Evolutionary conservation across 495 filamentous ascomycete genomes (phyloP).

Genomic region (Penicillium nucicola): DNA sequence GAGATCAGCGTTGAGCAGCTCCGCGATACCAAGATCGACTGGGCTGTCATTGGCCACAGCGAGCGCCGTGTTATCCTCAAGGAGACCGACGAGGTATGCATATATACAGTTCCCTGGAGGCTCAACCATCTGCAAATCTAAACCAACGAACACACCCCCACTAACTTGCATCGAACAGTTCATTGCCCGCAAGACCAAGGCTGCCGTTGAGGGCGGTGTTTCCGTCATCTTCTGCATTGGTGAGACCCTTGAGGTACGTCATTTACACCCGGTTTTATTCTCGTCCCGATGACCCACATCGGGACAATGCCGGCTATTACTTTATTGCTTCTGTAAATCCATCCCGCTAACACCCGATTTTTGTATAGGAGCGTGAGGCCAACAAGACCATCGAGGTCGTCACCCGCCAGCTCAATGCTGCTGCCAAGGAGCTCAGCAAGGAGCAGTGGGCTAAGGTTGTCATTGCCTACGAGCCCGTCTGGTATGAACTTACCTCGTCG

Average conservation of each 20-base stretch:
- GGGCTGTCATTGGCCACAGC: slow-evolving; percentile 89
- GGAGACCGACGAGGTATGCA: slow-evolving; percentile 68
- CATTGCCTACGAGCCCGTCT: slow-evolving; percentile 98
- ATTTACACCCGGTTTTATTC: slow-evolving; percentile 22
- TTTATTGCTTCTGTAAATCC: slow-evolving; percentile 10
- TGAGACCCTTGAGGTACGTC: slow-evolving; percentile 74
- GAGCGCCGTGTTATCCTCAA: slow-evolving; percentile 85
- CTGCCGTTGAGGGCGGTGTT: slow-evolving; percentile 79
- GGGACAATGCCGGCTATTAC: slow-evolving; percentile 14
- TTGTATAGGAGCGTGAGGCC: slow-evolving; percentile 71
- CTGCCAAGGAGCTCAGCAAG: slow-evolving; percentile 58
- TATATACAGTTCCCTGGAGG: background rate
- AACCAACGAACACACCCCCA: background rate
- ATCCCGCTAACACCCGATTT: slow-evolving; percentile 28
- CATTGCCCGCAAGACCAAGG: slow-evolving; percentile 89
- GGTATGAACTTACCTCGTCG: slow-evolving; percentile 44
- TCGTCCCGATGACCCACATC: slow-evolving; percentile 27
- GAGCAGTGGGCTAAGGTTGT: slow-evolving; percentile 91
- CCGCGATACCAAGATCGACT: slow-evolving; percentile 79
- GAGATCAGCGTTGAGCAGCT: slow-evolving; percentile 92
- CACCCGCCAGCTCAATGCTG: slow-evolving; percentile 69
- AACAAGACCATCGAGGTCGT: slow-evolving; percentile 89
- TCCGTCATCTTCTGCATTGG: slow-evolving; percentile 95
- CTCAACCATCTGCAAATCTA: background rate
- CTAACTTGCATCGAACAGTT: slow-evolving; percentile 42